A percentile compares a stretch with the other conserved stretches of the same genome.
These are phyloP conservation scores for Septoria linicola DNA, from an alignment of 2,329 filamentous ascomycete genomes.

Conservation along the genomic window DNA sequence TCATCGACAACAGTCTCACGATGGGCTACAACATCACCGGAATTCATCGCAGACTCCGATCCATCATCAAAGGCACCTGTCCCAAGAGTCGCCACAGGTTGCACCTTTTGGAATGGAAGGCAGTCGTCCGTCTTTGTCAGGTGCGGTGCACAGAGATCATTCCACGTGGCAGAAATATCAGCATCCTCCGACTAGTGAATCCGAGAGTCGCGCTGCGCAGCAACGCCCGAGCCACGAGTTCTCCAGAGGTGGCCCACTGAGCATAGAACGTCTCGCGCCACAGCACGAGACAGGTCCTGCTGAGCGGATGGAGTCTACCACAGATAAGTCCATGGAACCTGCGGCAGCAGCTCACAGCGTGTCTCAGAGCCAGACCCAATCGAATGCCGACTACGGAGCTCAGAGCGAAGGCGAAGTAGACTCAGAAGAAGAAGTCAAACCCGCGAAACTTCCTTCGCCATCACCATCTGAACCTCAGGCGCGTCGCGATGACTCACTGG, in stretches of 20 bases:
- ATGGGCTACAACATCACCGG: background rate
- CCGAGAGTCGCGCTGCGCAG: background rate
- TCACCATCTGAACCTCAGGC: background rate
- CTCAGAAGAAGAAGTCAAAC: background rate
- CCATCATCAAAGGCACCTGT: background rate
- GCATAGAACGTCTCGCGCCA: conserved; percentile 21
- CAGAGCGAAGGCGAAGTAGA: background rate
- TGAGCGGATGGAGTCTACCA: no score
- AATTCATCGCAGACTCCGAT: background rate
- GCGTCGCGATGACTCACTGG: background rate
- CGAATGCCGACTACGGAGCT: no score
- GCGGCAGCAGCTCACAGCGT: no score
- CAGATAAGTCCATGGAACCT: no score
- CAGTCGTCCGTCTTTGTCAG: conserved; percentile 4
- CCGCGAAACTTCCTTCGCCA: background rate
- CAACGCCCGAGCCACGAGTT: conserved; percentile 21
- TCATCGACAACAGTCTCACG: conserved; percentile 6
- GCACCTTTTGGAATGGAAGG: background rate
- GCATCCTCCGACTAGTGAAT: conserved; percentile 15
- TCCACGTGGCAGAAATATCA: conserved; percentile 20
- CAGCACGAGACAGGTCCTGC: conserved; percentile 1
- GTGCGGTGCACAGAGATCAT: conserved; percentile 13
- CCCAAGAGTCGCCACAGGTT: background rate
- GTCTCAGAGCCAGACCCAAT: no score
- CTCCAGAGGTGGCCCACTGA: conserved; percentile 21